Evolutionary conservation across 177 flowering plant species (phyloP).

Genomic region (Tripterygium wilfordii): DNA sequence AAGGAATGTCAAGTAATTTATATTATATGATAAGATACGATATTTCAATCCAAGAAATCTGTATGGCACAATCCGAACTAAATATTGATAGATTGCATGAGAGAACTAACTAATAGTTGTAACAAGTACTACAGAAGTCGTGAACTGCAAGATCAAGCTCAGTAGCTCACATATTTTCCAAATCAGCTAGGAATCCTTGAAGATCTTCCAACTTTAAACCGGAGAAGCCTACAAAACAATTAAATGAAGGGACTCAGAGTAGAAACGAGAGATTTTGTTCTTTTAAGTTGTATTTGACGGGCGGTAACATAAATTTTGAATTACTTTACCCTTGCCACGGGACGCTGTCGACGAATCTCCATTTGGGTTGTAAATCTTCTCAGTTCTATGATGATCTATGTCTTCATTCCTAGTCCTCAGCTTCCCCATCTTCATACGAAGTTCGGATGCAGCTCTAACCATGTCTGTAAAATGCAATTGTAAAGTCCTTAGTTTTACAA

Average conservation of each 20-base stretch:
- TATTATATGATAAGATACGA: no score
- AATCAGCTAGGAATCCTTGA: constrained; percentile 25
- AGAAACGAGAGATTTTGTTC: background rate
- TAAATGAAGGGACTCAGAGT: background rate
- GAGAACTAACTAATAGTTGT: no score
- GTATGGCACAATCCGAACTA: no score
- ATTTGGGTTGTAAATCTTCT: constrained; percentile 18
- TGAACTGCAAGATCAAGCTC: no score
- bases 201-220: constrained; percentile 29
- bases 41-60: no score
- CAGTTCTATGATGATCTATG: constrained; percentile 12
- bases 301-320: background rate
- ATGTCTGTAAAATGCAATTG: constrained; percentile 36
- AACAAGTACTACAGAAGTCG: no score
- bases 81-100: no score
- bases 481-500: no score
- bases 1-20: no score
- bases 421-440: constrained; percentile 33
- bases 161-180: constrained; percentile 28
- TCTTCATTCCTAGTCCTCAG: constrained; percentile 30
- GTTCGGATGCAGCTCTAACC: constrained; percentile 36
- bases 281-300: no score
- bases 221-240: constrained; percentile 26
- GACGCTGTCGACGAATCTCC: constrained; percentile 10
- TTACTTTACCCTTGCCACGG: constrained; percentile 17